phyloP scores from a whole-genome alignment of 345 rosid genomes.

The Lumnitzera racemosa region DNA sequence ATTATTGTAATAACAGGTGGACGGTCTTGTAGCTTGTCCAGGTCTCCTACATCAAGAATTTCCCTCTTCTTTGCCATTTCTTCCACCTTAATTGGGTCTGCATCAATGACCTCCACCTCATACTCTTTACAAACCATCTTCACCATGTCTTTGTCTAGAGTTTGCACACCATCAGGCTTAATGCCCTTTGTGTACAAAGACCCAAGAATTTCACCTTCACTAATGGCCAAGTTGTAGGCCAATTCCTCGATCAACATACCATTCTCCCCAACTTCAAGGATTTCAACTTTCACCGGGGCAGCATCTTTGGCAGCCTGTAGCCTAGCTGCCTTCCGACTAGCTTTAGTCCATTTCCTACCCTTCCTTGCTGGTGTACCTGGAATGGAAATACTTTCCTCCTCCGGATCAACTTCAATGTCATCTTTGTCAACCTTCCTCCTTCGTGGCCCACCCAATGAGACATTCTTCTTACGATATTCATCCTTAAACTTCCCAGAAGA shows the following conservation, averaged over 20 bases:
- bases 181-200: slow-evolving; percentile 79
- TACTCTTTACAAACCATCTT: slow-evolving; percentile 86
- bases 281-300: slow-evolving; percentile 94
- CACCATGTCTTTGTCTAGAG: slow-evolving; percentile 84
- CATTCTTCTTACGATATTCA: slow-evolving; percentile 53
- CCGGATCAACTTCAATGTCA: slow-evolving; percentile 38
- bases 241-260: slow-evolving; percentile 90
- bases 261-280: slow-evolving; percentile 81
- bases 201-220: slow-evolving; percentile 93
- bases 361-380: slow-evolving; percentile 63
- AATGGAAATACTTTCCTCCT: slow-evolving; percentile 66
- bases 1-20: slow-evolving; percentile 99
- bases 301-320: slow-evolving; percentile 89
- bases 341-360: slow-evolving; percentile 99
- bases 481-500: slow-evolving; percentile 63
- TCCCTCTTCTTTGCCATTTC: slow-evolving; percentile 89
- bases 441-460: slow-evolving; percentile 46
- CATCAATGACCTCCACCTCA: slow-evolving; percentile 84
- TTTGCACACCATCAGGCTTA: slow-evolving; percentile 94
- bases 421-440: slow-evolving; percentile 45
- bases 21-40: slow-evolving; percentile 80
- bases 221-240: slow-evolving; percentile 67
- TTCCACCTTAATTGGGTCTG: slow-evolving; percentile 64
- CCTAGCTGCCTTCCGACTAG: slow-evolving; percentile 87
- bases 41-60: slow-evolving; percentile 76